phyloP scores from a whole-genome alignment of 169 alveolate species.

The Eimeria tenella region DNA sequence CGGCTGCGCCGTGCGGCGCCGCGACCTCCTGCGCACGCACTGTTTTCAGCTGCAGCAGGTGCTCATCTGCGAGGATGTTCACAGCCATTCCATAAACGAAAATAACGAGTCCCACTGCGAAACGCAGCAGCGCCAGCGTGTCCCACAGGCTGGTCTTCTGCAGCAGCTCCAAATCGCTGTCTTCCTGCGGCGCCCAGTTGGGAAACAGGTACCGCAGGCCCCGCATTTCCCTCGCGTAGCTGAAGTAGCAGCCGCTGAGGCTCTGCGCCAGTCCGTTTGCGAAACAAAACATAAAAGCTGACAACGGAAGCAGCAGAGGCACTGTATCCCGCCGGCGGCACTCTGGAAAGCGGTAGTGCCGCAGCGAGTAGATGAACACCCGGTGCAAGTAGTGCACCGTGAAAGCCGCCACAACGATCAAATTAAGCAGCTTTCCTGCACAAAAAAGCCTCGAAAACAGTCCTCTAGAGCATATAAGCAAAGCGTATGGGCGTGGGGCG shows the following conservation, averaged over 20 bases:
- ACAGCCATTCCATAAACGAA: conserved; percentile 50
- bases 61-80: conserved; percentile 49
- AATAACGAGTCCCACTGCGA: neutral
- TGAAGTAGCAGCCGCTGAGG: conserved; percentile 11
- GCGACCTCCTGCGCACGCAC: conserved; percentile 17
- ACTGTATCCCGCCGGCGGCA: neutral
- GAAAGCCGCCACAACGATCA: conserved; percentile 29
- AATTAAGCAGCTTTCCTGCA: conserved; percentile 19
- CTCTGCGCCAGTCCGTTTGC: conserved; percentile 40
- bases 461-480: too few relatives aligned
- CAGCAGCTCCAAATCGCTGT: conserved; percentile 1
- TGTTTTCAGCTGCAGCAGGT: conserved; percentile 7
- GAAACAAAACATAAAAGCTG: conserved; percentile 14
- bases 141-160: conserved; percentile 24
- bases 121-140: conserved; percentile 1
- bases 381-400: conserved; percentile 37
- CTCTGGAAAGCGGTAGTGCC: neutral
- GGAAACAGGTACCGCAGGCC: conserved; percentile 25
- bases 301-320: conserved; percentile 8
- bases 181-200: neutral
- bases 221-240: conserved; percentile 22
- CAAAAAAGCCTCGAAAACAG: neutral
- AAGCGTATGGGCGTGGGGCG: too few relatives aligned
- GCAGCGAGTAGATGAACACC: conserved; percentile 35
- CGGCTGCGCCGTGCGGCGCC: neutral